Conservation (phyloP, 192 early-diverging fungal species). For the Podila clonocystis region DNA sequence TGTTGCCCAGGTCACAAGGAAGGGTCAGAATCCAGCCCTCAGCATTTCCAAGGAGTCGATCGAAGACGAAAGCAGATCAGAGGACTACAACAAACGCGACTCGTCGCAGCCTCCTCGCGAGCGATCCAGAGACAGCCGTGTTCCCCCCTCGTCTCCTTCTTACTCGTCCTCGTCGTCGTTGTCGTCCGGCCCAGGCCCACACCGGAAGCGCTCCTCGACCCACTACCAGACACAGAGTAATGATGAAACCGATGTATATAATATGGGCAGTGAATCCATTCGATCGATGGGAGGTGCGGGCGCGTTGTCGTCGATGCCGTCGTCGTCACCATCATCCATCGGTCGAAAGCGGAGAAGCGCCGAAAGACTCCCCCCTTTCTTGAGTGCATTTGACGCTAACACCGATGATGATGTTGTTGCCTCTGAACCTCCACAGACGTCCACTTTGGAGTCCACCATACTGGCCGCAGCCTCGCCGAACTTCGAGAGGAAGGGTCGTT, state of each 20-base stretch:
- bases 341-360: constrained; percentile 5
- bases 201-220: not conserved
- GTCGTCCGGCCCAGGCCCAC: not conserved
- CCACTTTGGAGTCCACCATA: constrained; percentile 8
- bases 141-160: not conserved
- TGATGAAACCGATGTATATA: not conserved
- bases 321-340: not conserved
- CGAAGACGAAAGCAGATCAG: not conserved
- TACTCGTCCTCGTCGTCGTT: not conserved
- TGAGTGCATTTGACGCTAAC: constrained; percentile 6
- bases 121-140: not conserved
- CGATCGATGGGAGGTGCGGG: not conserved
- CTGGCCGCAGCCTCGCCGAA: constrained; percentile 14
- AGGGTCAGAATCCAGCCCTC: constrained; percentile 26
- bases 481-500: constrained; percentile 26
- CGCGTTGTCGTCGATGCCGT: not conserved
- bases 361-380: not conserved
- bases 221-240: not conserved
- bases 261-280: constrained; percentile 1
- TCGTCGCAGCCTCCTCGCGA: constrained; percentile 2
- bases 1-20: constrained; percentile 45
- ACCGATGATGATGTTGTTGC: not conserved
- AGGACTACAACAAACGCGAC: not conserved
- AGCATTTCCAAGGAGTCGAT: not conserved
- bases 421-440: constrained; percentile 12